Percentiles rank a stretch among this genome's conserved stretches.
These are phyloP conservation scores for Arxiozyma bovina DNA, from an alignment of 1,139 yeast genomes.

Conservation along the genomic window DNA sequence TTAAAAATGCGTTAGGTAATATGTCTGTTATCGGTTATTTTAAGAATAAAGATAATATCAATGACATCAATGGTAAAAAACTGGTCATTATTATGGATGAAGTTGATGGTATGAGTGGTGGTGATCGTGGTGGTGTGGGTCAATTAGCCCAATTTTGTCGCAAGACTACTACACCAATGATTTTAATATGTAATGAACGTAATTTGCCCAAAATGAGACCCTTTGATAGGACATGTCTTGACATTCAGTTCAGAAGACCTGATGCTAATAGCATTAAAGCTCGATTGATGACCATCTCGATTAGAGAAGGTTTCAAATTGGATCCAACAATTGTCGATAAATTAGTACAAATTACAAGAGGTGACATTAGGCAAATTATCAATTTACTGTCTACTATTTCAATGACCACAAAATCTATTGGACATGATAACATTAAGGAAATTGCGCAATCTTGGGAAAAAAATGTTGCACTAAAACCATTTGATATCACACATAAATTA, in stretches of 20 bases:
- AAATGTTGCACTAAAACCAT: conserved; percentile 83
- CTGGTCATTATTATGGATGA: conserved; percentile 94
- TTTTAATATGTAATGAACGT: conserved; percentile 88
- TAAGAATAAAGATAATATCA: conserved; percentile 33
- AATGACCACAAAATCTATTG: conserved; percentile 55
- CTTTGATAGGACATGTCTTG: conserved; percentile 77
- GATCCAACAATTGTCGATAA: conserved; percentile 79
- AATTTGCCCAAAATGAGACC: conserved; percentile 93
- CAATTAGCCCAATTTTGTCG: conserved; percentile 83
- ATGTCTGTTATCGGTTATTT: conserved; percentile 79
- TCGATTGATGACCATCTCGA: conserved; percentile 84
- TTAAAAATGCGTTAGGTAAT: conserved; percentile 67
- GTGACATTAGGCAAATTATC: conserved; percentile 91
- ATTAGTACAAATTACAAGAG: conserved; percentile 73
- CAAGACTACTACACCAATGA: conserved; percentile 80
- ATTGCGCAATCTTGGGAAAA: conserved; percentile 76
- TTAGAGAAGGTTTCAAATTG: conserved; percentile 68
- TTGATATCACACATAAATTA: conserved; percentile 73
- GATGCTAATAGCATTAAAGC: conserved; percentile 72
- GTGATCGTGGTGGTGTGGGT: conserved; percentile 98
- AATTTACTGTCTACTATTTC: conserved; percentile 81
- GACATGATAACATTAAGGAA: conserved; percentile 41
- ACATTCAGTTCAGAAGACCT: conserved; percentile 83
- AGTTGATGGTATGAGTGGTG: conserved; percentile 99
- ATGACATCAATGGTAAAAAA: conserved; percentile 36